A percentile compares a stretch with the other conserved stretches of the same genome.
phyloP scores from a whole-genome alignment of 305 asterid species.

The Caryopteris hybrid region DNA sequence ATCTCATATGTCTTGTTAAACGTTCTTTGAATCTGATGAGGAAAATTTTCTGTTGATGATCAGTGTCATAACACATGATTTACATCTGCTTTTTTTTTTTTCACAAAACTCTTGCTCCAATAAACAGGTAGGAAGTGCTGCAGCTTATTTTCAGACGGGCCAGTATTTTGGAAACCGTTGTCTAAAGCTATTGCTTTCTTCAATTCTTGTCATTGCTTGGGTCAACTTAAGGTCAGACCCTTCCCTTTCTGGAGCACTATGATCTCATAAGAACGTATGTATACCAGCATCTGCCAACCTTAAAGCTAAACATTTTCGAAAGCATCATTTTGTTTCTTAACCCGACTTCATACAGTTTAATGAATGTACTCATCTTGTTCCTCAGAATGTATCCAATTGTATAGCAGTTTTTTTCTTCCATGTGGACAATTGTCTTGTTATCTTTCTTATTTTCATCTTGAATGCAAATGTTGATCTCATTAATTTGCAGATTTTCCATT shows the following conservation, averaged over 20 bases:
- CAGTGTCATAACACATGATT: not conserved
- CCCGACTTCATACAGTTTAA: not conserved
- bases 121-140: conserved; percentile 88
- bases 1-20: not conserved
- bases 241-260: not conserved
- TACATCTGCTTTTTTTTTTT: not conserved
- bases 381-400: not conserved
- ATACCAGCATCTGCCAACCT: not conserved
- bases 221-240: conserved; percentile 71
- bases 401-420: not conserved
- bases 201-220: conserved; percentile 82
- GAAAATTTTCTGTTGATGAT: not conserved
- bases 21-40: not conserved
- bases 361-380: not conserved
- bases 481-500: no score
- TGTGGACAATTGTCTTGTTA: not conserved
- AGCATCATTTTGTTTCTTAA: not conserved
- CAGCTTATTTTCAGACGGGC: conserved; percentile 82
- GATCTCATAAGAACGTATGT: not conserved
- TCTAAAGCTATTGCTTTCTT: conserved; percentile 59
- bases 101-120: conserved; percentile 6
- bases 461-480: no score
- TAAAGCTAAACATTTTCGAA: not conserved
- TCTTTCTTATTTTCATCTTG: not conserved
- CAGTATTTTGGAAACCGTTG: conserved; percentile 51